Evolutionary conservation across 208 protist species (phyloP).

Genomic region (Leishmania braziliensis): DNA sequence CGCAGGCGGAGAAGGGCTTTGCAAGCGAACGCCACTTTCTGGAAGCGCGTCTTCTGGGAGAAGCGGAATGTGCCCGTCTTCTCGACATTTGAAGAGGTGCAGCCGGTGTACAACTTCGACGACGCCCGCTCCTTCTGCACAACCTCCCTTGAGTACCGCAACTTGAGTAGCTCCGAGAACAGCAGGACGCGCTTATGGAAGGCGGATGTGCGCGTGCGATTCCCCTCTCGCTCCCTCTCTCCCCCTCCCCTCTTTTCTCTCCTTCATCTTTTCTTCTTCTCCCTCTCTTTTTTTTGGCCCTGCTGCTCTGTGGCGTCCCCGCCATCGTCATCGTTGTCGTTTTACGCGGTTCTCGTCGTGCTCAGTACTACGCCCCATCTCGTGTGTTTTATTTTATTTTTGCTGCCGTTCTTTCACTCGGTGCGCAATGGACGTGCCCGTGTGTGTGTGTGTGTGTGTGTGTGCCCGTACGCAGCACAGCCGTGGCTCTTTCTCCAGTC

Average conservation of each 20-base stretch:
- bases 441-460: constrained; percentile 15
- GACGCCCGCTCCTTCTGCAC: constrained; percentile 2
- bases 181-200: no score
- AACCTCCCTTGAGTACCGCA: constrained; percentile 1
- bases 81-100: neutral
- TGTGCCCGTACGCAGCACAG: neutral
- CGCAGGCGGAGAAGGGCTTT: neutral
- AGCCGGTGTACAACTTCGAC: neutral
- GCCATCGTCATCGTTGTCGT: no score
- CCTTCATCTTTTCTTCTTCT: no score
- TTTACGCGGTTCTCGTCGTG: no score
- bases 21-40: neutral
- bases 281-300: no score
- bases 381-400: neutral
- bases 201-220: neutral
- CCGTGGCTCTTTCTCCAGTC: no score
- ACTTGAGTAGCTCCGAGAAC: neutral
- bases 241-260: no score
- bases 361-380: no score
- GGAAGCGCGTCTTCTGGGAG: neutral
- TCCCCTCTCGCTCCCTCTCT: no score
- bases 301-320: no score
- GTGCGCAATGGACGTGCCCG: neutral
- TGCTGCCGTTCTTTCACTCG: constrained; percentile 2
- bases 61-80: neutral